Base-by-base conservation (phyloP, 371 early-diverging fungal genomes). In the Apophysomyces variabilis region DNA sequence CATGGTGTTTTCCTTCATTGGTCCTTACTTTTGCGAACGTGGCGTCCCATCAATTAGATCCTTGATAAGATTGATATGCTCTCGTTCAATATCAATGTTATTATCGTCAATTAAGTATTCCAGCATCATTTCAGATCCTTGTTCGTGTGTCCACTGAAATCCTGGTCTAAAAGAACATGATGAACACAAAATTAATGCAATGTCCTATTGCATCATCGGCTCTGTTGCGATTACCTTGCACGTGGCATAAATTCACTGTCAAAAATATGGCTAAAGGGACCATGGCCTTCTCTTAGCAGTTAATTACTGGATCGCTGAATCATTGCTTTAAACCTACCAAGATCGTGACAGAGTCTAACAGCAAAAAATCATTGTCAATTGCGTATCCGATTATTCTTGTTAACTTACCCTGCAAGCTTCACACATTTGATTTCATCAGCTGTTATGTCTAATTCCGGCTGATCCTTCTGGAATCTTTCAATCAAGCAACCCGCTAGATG, bases 241-340 rank as follows among this genome's bases (percentile, higher is more conserved):
- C 72, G 68, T 21, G 90, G 92, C 71, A 98, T 92, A 68, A 98
- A 92, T 60, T 80, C 85, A 66, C 85, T 87, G 70, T 98, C 99
- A 82, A 98, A 98, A 12, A 96, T 80, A 76, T 98, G 99, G 67
- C 93, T 93, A 76, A 92, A 97, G 1, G 98, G 97, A 3, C 98
- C 98, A 77, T 97, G 94, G 2, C 93, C 93, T 85, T 70, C 54
- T 39, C 54, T 1, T 50, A 57, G 21, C 38, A 13, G 0, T 60
- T 18, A 60, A 3, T n/a, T n/a, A 26, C 32, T 26, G 32, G 32
- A 26, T 3, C 32, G 32, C 32, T 26, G 32, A 26, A 26, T 26
- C 32, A 21, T 21, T 7, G 21, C 9, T 16, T 47, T 47, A n/a
- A 18, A 60, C 64, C 60, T 82, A 84, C 96, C 96, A 5, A 96